Base-by-base conservation (phyloP, 345 rosid species). In the Laguncularia racemosa region DNA sequence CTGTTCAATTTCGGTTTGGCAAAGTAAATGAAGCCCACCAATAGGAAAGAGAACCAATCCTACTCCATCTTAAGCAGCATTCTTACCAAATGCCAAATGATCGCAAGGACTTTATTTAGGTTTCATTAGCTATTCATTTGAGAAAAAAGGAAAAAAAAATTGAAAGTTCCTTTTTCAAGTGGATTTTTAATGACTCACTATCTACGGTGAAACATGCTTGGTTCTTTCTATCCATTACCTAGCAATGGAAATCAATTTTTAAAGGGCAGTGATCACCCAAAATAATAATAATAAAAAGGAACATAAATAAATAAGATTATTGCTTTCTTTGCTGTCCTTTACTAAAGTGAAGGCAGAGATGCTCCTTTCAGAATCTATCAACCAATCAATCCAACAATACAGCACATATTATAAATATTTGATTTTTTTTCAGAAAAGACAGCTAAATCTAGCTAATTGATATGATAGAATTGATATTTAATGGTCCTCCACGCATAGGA, bases 151-250 rank as follows among this genome's bases (percentile, higher is more conserved):
- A 10, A 33, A 7, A 9, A 7, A 33, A 10, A 6, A 33, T 33
- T 7, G 9, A 33, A 33, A 6, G 40, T 6, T 4, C 9, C 40
- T 33, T 67, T 66, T 71, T 66, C 47, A 57, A 71, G 83, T 78
- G 78, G 81, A 68, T 67, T 50, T 6, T 63, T 73, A 53, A 59
- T 63, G 71, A 72, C 62, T 62, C 73, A 70, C 81, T 70, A 51
- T 76, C 72, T 38, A 63, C 8, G 56, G 81, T 58, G 64, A 73
- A 62, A 73, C 59, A 53, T 58, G 57, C 50, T 60, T 57, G 66
- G 54, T 57, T 52, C 52, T 59, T 48, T 50, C 58, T 51, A 46
- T 61, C 60, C 62, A 59, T 60, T 62, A 20, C 54, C 21, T 45
- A 48, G 43, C 53, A 52, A 66, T 61, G 43, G 52, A 60, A 55